Evolutionary conservation across 345 rosid species (phyloP).

Genomic region (Populus euphratica): DNA sequence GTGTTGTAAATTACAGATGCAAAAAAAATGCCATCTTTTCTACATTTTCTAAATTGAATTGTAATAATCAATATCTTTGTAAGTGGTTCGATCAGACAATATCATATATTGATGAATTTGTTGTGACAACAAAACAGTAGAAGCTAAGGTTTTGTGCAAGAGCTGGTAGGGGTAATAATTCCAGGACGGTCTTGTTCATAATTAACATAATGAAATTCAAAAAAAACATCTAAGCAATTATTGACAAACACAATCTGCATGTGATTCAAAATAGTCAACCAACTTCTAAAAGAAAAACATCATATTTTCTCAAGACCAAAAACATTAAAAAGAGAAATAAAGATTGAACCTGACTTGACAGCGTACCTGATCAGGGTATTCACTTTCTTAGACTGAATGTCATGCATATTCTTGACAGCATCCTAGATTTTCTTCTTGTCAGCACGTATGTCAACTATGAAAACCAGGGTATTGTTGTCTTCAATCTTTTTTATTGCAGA

Average conservation of each 20-base stretch:
- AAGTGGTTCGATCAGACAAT: neutral
- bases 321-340: neutral
- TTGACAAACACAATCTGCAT: neutral
- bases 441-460: constrained; percentile 92
- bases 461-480: constrained; percentile 89
- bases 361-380: constrained; percentile 87
- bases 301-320: neutral
- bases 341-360: too few species aligned
- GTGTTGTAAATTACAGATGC: neutral
- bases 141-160: neutral
- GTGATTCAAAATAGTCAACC: neutral
- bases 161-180: neutral
- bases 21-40: neutral
- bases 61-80: neutral
- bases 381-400: constrained; percentile 88
- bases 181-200: neutral
- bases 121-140: neutral
- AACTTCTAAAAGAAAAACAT: neutral
- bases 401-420: constrained; percentile 94
- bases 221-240: neutral
- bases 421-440: constrained; percentile 89
- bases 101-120: neutral
- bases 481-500: constrained; percentile 95
- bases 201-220: neutral
- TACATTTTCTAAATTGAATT: neutral